phyloP scores from a whole-genome alignment of 257 asterid species.

The Handroanthus guayacan region DNA sequence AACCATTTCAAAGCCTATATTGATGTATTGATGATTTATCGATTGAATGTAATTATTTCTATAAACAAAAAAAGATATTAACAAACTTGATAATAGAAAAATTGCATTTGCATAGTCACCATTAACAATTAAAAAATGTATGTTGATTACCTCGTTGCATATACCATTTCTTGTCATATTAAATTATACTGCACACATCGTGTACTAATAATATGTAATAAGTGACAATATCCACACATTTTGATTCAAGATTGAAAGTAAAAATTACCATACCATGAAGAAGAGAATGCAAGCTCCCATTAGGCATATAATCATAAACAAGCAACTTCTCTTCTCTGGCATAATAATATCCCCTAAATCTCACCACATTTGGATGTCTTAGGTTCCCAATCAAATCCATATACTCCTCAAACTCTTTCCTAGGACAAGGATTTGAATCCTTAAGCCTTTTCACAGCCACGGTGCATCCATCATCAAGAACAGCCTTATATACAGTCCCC shows the following conservation, averaged over 20 bases:
- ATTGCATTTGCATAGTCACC: no score
- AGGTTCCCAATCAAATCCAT: constrained; percentile 94
- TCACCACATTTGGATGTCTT: constrained; percentile 78
- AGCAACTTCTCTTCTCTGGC: constrained; percentile 90
- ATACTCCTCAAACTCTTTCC: constrained; percentile 93
- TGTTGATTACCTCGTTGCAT: no score
- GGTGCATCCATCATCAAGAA: constrained; percentile 78
- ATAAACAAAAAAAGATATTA: no score
- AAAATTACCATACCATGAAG: constrained; percentile 66
- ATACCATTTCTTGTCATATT: no score
- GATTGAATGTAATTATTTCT: neutral
- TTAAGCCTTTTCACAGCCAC: constrained; percentile 89
- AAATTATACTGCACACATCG: no score
- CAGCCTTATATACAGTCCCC: constrained; percentile 90
- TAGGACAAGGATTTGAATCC: constrained; percentile 85
- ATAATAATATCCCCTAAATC: constrained; percentile 85
- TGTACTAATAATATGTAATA: no score
- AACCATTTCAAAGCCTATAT: no score
- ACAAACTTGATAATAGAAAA: no score
- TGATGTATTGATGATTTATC: no score
- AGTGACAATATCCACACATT: no score
- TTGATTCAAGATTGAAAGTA: neutral
- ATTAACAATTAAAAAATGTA: no score
- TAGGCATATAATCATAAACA: constrained; percentile 84
- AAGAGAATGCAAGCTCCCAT: constrained; percentile 83